These are phyloP conservation scores for Tylopilus balloui DNA, from an alignment of 768 basidiomycete species.

Conservation along the genomic window DNA sequence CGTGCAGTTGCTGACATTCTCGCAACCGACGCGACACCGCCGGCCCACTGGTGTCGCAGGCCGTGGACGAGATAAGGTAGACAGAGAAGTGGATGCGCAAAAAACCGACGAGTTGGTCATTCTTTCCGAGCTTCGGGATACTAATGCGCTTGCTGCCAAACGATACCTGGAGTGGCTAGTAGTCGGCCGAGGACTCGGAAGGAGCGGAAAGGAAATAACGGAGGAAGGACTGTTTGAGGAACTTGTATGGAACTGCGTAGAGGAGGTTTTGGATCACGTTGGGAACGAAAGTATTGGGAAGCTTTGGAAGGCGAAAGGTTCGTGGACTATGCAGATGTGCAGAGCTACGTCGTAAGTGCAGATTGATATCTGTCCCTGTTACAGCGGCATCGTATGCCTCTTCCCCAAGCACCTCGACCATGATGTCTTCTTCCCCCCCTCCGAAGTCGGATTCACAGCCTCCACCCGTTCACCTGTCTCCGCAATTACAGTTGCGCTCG, in stretches of 20 bases:
- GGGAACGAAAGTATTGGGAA: constrained; percentile 49
- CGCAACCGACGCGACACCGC: constrained; percentile 16
- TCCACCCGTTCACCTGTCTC: background rate
- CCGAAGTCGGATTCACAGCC: constrained; percentile 6
- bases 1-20: constrained; percentile 21
- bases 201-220: constrained; percentile 19
- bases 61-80: constrained; percentile 23
- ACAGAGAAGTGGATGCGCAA: constrained; percentile 21
- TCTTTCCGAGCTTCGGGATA: constrained; percentile 28
- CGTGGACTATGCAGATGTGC: constrained; percentile 2
- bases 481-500: constrained; percentile 11
- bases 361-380: background rate
- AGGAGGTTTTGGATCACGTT: constrained; percentile 46
- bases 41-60: constrained; percentile 16
- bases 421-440: constrained; percentile 3
- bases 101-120: constrained; percentile 24
- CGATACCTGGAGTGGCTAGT: constrained; percentile 81
- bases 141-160: constrained; percentile 44
- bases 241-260: constrained; percentile 53
- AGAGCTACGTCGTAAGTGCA: background rate
- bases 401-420: constrained; percentile 11
- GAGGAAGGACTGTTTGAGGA: constrained; percentile 52
- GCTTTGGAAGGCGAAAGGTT: constrained; percentile 73
- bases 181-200: constrained; percentile 48
- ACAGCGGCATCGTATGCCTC: constrained; percentile 53